These are phyloP conservation scores for Pezicula carpinea DNA, from an alignment of 2,329 filamentous ascomycete genomes.

Conservation along the genomic window DNA sequence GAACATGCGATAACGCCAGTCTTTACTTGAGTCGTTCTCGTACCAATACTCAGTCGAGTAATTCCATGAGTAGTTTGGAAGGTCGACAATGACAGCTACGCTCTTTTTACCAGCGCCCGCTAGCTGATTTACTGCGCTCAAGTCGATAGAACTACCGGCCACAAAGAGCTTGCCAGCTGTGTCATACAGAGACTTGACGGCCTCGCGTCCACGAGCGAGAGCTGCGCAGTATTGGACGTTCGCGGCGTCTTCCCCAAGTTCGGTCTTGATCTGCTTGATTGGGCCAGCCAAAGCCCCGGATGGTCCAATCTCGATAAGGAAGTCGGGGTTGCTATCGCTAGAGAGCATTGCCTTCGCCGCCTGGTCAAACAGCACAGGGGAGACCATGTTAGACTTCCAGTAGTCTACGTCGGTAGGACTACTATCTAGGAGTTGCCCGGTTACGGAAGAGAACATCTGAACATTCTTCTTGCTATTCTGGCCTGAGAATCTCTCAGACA, in stretches of 20 bases:
- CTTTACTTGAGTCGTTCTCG: constrained; percentile 43
- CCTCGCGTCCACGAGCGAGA: constrained; percentile 47
- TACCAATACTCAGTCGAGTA: constrained; percentile 48
- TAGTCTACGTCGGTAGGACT: constrained; percentile 7
- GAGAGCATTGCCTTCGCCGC: constrained; percentile 2
- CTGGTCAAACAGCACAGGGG: constrained; percentile 12
- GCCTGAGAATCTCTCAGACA: neutral
- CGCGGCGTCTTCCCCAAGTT: constrained; percentile 30
- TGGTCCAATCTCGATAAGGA: constrained; percentile 29
- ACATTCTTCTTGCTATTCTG: neutral
- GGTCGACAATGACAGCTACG: constrained; percentile 30
- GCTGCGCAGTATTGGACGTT: constrained; percentile 20
- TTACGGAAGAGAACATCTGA: constrained; percentile 3
- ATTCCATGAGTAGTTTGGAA: constrained; percentile 51
- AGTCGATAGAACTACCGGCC: constrained; percentile 2
- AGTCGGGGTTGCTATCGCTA: neutral
- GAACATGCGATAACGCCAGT: constrained; percentile 39
- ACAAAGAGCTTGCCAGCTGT: constrained; percentile 27
- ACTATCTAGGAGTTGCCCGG: neutral
- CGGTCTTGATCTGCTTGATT: constrained; percentile 17
- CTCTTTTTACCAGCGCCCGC: neutral
- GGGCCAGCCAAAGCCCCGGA: constrained; percentile 29
- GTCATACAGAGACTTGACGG: constrained; percentile 38
- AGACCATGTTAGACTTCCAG: constrained; percentile 14
- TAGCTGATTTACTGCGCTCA: constrained; percentile 31